phyloP scores from a whole-genome alignment of 148 eudicot genomes.

The Arbutus unedo region DNA sequence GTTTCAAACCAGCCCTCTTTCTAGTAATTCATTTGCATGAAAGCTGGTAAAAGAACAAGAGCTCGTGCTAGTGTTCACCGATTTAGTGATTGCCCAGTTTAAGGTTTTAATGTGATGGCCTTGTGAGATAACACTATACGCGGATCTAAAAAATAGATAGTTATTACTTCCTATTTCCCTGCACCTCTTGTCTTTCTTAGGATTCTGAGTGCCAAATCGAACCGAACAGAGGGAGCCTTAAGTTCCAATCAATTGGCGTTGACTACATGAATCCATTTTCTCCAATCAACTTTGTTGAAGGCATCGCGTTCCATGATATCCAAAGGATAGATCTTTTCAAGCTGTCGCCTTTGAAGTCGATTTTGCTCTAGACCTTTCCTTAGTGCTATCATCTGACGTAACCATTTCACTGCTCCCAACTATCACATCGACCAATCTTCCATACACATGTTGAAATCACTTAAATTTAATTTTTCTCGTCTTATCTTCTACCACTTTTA shows the following conservation, averaged over 20 bases:
- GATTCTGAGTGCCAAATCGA: background rate
- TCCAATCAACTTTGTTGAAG: background rate
- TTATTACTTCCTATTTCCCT: background rate
- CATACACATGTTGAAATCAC: background rate
- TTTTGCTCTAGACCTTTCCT: background rate
- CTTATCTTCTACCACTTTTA: background rate
- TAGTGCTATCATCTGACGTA: background rate
- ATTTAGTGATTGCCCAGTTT: constrained; percentile 1
- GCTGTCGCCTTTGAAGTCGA: background rate
- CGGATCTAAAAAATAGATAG: background rate
- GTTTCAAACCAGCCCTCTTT: background rate
- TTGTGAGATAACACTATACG: background rate
- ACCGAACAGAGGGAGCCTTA: background rate
- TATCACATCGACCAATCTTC: background rate
- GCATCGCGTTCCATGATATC: background rate
- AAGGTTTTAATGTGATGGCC: background rate
- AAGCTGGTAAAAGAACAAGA: background rate
- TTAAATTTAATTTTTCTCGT: too few relatives aligned
- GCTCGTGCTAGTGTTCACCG: background rate
- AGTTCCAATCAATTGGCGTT: background rate
- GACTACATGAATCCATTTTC: background rate
- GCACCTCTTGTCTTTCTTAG: background rate
- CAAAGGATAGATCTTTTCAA: background rate
- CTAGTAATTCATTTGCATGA: background rate
- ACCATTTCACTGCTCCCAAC: background rate